Conservation (phyloP, 2,329 filamentous ascomycete species). For the Aspergillus pseudoterreus region DNA sequence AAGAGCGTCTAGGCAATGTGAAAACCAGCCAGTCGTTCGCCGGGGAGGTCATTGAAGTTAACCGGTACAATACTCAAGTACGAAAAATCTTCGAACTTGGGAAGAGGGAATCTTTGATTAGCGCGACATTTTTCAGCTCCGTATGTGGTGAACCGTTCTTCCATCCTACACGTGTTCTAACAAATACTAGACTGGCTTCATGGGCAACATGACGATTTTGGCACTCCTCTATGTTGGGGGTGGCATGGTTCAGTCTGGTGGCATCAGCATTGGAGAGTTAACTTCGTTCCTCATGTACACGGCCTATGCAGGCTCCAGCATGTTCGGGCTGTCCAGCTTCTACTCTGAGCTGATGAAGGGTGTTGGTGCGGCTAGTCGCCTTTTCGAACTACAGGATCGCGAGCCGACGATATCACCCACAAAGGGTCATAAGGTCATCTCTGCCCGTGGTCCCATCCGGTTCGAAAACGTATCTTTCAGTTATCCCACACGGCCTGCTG, state of each 20-base stretch:
- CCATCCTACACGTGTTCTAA: slow-evolving; percentile 11
- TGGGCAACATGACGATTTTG: slow-evolving; percentile 94
- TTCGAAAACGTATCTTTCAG: slow-evolving; percentile 84
- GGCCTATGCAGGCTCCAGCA: slow-evolving; percentile 76
- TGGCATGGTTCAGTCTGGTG: slow-evolving; percentile 79
- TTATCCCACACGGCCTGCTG: slow-evolving; percentile 90
- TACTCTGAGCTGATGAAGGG: slow-evolving; percentile 99
- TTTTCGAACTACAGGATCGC: slow-evolving; percentile 94
- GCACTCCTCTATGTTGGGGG: slow-evolving; percentile 87
- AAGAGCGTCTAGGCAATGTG: slow-evolving; percentile 95
- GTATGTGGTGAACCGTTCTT: slow-evolving; percentile 28
- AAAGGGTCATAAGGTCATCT: slow-evolving; percentile 71
- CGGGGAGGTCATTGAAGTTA: slow-evolving; percentile 84
- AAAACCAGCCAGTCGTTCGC: slow-evolving; percentile 95
- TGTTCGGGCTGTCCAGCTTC: slow-evolving; percentile 92
- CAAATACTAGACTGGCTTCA: slow-evolving; percentile 69
- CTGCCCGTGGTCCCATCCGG: slow-evolving; percentile 81
- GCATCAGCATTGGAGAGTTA: slow-evolving; percentile 85
- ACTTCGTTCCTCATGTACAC: slow-evolving; percentile 99
- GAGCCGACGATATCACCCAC: slow-evolving; percentile 84
- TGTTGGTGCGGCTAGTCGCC: slow-evolving; percentile 88
- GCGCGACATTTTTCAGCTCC: slow-evolving; percentile 81
- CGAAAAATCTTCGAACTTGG: slow-evolving; percentile 89
- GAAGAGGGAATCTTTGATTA: slow-evolving; percentile 79
- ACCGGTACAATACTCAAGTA: slow-evolving; percentile 87